These are phyloP conservation scores for Neocucurbitaria cava DNA, from an alignment of 2,329 filamentous ascomycete species.

Conservation along the genomic window DNA sequence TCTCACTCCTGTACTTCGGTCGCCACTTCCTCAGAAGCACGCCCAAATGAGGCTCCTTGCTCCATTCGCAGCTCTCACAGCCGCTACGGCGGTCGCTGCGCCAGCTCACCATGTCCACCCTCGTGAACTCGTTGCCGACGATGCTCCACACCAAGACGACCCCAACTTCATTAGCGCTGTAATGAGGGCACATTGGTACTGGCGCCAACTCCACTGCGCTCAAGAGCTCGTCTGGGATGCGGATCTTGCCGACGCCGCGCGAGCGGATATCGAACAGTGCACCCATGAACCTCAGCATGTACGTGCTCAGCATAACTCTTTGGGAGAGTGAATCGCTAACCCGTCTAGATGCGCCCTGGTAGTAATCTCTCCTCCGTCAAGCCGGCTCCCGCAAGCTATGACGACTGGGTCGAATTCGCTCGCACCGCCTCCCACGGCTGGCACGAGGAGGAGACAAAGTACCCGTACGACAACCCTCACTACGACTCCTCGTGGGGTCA, in stretches of 20 bases:
- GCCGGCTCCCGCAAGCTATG: conserved; percentile 29
- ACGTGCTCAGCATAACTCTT: conserved; percentile 4
- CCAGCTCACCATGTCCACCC: conserved; percentile 22
- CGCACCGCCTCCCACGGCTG: conserved; percentile 41
- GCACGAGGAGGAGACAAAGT: conserved; percentile 46
- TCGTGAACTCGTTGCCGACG: conserved; percentile 24
- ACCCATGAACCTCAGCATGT: conserved; percentile 37
- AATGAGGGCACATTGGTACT: conserved; percentile 47
- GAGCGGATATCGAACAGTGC: conserved; percentile 34
- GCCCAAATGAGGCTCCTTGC: conserved; percentile 38
- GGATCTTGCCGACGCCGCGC: conserved; percentile 34
- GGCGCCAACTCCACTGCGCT: conserved; percentile 45
- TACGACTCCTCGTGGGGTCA: conserved; percentile 42
- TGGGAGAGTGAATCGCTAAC: conserved; percentile 8
- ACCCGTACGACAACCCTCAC: conserved; percentile 42
- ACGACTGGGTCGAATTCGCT: conserved; percentile 39
- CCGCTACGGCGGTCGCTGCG: conserved; percentile 30
- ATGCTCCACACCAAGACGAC: conserved; percentile 36
- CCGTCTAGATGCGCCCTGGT: conserved; percentile 33
- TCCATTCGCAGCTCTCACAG: conserved; percentile 25
- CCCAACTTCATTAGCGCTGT: conserved; percentile 40
- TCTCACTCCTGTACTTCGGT: conserved; percentile 4
- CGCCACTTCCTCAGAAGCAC: neutral
- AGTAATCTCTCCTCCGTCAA: conserved; percentile 43
- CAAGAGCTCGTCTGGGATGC: conserved; percentile 44